Percentiles rank a stretch among this genome's conserved stretches.
Conservation (phyloP, 768 basidiomycete genomes). For the Lactifluus volemus region DNA sequence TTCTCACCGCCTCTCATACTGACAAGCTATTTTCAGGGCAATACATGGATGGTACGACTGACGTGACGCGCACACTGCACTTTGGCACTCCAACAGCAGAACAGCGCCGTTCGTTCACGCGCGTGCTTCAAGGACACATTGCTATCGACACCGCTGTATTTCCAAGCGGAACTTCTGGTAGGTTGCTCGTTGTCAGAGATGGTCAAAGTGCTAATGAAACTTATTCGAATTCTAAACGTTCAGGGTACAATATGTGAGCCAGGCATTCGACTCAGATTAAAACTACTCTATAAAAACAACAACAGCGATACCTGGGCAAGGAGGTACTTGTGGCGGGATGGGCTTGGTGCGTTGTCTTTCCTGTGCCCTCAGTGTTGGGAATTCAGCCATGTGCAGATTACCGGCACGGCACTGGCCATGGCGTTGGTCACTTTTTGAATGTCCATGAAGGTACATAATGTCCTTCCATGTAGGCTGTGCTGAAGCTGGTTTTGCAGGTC, state of each 20-base stretch:
- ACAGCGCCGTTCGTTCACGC: constrained; percentile 82
- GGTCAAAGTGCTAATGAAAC: neutral
- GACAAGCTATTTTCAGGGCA: constrained; percentile 43
- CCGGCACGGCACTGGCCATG: constrained; percentile 91
- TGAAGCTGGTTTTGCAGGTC: constrained; percentile 29
- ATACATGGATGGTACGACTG: constrained; percentile 90
- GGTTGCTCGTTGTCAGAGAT: constrained; percentile 14
- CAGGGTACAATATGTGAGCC: constrained; percentile 50
- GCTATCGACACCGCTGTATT: constrained; percentile 81
- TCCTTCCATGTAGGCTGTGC: neutral
- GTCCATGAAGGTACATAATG: constrained; percentile 66
- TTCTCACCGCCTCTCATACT: neutral
- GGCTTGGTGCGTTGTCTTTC: constrained; percentile 48
- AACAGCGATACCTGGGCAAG: constrained; percentile 74
- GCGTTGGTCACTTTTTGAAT: constrained; percentile 90
- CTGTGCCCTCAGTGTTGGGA: neutral
- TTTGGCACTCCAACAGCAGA: constrained; percentile 79
- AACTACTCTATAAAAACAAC: neutral
- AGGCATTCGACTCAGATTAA: neutral
- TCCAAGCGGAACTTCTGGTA: constrained; percentile 72
- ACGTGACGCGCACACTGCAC: constrained; percentile 88
- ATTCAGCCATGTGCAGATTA: constrained; percentile 37
- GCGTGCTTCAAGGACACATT: constrained; percentile 88
- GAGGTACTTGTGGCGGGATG: constrained; percentile 75
- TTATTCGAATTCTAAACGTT: neutral